phyloP scores from a whole-genome alignment of 345 rosid genomes.

The Citrus reticulata region DNA sequence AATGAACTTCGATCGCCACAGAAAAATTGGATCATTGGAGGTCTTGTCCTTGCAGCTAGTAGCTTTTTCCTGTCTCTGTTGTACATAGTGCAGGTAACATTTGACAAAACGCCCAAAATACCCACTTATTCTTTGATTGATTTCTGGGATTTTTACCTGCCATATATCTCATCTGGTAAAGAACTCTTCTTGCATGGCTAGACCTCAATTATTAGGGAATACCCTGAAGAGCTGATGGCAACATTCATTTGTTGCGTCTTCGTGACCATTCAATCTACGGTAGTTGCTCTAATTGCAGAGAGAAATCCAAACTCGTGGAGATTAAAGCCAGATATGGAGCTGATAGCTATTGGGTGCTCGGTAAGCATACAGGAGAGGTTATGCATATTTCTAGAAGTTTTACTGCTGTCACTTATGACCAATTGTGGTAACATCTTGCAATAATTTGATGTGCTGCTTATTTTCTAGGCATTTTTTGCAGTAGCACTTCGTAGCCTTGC shows the following conservation, averaged over 20 bases:
- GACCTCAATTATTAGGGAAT: conserved; percentile 19
- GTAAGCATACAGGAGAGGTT: conserved; percentile 8
- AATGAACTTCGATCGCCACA: background rate
- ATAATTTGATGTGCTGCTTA: background rate
- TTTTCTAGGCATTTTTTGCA: conserved; percentile 25
- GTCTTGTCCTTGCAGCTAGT: conserved; percentile 1
- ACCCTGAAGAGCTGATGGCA: conserved; percentile 21
- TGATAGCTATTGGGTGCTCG: conserved; percentile 15
- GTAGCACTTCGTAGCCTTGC: conserved; percentile 21
- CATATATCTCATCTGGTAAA: background rate
- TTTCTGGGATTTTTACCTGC: background rate
- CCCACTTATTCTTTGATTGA: too few relatives aligned
- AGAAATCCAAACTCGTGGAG: conserved; percentile 25
- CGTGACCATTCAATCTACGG: conserved; percentile 11
- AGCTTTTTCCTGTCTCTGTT: background rate
- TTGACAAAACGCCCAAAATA: background rate
- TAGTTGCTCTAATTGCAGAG: conserved; percentile 15
- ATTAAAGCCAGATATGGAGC: conserved; percentile 14
- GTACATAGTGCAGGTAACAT: conserved; percentile 1
- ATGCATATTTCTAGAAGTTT: background rate
- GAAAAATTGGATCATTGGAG: conserved; percentile 17
- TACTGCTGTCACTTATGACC: background rate
- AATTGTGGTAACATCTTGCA: background rate
- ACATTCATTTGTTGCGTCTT: conserved; percentile 11
- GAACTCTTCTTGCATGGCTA: background rate